These are phyloP conservation scores for Diutina neorugosa DNA, from an alignment of 1,139 yeast species.

Conservation along the genomic window DNA sequence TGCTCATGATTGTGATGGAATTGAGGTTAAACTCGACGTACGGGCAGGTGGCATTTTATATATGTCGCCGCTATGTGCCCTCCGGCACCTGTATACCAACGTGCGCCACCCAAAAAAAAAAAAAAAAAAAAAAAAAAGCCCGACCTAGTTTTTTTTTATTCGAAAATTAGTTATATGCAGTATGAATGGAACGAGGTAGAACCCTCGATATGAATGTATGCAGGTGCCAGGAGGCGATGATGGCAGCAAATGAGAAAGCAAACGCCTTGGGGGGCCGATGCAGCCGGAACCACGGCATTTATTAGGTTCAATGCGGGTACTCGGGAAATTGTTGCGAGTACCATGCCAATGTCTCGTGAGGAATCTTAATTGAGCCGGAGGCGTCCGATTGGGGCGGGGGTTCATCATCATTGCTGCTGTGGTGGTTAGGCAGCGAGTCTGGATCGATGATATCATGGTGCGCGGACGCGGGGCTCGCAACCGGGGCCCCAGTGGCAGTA, in stretches of 20 bases:
- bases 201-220: neutral
- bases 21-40: neutral
- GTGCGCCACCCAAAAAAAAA: neutral
- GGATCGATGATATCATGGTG: neutral
- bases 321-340: neutral
- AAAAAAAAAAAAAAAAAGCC: neutral
- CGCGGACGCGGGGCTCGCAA: neutral
- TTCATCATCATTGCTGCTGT: neutral
- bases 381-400: neutral
- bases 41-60: neutral
- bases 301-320: neutral
- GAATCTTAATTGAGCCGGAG: neutral
- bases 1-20: constrained; percentile 8
- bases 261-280: neutral
- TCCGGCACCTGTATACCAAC: neutral
- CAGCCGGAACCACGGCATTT: too few relatives aligned
- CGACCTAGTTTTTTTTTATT: neutral
- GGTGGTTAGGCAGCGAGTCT: neutral
- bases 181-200: neutral
- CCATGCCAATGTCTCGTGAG: neutral
- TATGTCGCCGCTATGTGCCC: neutral
- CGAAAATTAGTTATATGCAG: neutral
- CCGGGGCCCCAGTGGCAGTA: neutral
- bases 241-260: neutral
- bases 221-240: neutral